Evolutionary conservation across 2,329 filamentous ascomycete species (phyloP), one percentile per base, ranked within the genome.

Genomic region (Colletotrichum navitas): DNA sequence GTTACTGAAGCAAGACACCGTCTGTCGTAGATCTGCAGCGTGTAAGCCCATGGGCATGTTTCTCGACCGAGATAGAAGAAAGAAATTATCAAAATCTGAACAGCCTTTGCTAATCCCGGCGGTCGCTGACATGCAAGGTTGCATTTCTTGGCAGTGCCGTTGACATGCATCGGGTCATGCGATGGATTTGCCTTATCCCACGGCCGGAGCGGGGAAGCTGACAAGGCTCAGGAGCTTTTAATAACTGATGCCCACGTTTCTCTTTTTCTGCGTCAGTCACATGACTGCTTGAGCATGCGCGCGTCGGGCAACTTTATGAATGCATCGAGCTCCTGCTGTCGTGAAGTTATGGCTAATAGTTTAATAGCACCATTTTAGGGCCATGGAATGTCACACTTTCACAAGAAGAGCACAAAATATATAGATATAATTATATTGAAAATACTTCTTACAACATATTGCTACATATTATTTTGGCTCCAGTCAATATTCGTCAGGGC

Each of bases 1-100:
- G 49, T 43, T 39, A 26, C 74, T 71, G 54, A 76, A 77, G 51
- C 75, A 77, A 2, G 66, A 62, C 70, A 76, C 77, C 78, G 79
- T 7, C 75, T 72, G 71, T 39, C 47, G 29, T n/a, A 11, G 41
- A 16, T 14, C 29, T 41, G 41, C 49, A 6, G n/a, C 41, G 5
- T 12, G 63, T 7, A 32, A 49, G 18, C 32, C 47, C 18, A 5
- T 11, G 29, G 10, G 18, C 1, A 12, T n/a, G 21, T 7, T 36
- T 55, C 18, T 54, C 5, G 32, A 55, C 32, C 21, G 45, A 32
- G 8, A 55, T 36, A 4, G 21, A 36, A 16, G 11, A 8, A 34
- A n/a, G 24, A 1, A 18, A 26, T 11, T 14, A 36, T 18, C 24
- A n/a, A 2, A 36, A 18, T 29, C 2, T 16, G 26, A n/a, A n/a